A percentile compares a stretch with the other conserved stretches of the same genome.
phyloP scores from a whole-genome alignment of 768 basidiomycete species.

The Filobasidium wieringae region DNA sequence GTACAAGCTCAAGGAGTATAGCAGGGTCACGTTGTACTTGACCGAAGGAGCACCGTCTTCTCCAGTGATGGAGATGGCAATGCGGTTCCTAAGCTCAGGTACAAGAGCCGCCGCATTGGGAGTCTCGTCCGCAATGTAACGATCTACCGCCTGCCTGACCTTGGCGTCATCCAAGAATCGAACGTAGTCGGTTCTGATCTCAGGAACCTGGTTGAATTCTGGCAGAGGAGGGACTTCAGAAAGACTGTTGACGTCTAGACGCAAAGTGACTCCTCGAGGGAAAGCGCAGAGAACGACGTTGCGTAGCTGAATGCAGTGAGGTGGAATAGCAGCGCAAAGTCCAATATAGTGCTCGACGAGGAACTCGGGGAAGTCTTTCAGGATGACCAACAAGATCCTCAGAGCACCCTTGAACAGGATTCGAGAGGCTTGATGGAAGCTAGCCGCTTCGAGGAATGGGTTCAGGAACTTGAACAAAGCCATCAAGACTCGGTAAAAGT shows the following conservation, averaged over 20 bases:
- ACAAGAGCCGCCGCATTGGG: slow-evolving; percentile 48
- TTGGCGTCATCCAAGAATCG: slow-evolving; percentile 68
- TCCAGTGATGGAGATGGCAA: slow-evolving; percentile 47
- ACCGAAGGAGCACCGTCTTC: slow-evolving; percentile 42
- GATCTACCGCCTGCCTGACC: slow-evolving; percentile 66
- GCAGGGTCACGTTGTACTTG: slow-evolving; percentile 71
- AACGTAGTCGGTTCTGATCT: slow-evolving; percentile 81
- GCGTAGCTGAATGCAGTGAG: slow-evolving; percentile 84
- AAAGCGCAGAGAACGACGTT: slow-evolving; percentile 95
- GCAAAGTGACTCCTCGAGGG: slow-evolving; percentile 65
- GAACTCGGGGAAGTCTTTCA: slow-evolving; percentile 99
- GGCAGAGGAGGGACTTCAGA: slow-evolving; percentile 57
- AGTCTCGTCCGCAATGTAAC: slow-evolving; percentile 54
- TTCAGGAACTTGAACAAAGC: slow-evolving; percentile 90
- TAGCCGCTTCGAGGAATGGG: slow-evolving; percentile 68
- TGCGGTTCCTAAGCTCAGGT: slow-evolving; percentile 62
- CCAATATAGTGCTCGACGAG: slow-evolving; percentile 93
- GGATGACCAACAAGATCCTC: slow-evolving; percentile 79
- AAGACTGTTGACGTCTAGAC: slow-evolving; percentile 15
- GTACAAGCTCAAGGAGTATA: slow-evolving; percentile 92
- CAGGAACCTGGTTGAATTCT: slow-evolving; percentile 86
- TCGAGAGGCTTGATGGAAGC: slow-evolving; percentile 64
- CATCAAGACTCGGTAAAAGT: slow-evolving; percentile 86
- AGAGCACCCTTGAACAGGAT: slow-evolving; percentile 84
- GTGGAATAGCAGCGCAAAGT: slow-evolving; percentile 83